These are phyloP conservation scores for Jaminaea rosea DNA, from an alignment of 1,284 basidiomycete genomes.

Conservation along the genomic window DNA sequence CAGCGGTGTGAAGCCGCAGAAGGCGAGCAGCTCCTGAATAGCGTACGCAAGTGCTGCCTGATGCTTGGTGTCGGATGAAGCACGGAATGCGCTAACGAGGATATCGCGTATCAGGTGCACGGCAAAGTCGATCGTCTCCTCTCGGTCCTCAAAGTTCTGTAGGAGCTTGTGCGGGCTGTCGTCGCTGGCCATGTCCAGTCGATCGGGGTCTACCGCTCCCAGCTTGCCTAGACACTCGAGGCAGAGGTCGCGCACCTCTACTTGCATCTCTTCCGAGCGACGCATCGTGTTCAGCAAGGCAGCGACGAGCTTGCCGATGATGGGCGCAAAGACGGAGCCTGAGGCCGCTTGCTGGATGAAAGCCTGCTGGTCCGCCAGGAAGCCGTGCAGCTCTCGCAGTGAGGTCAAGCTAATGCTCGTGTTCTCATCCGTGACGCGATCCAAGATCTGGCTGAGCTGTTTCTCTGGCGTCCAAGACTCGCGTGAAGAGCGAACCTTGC, in stretches of 20 bases:
- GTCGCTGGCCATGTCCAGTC: slow-evolving; percentile 62
- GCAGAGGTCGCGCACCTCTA: slow-evolving; percentile 54
- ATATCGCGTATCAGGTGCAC: slow-evolving; percentile 76
- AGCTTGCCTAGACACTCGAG: slow-evolving; percentile 89
- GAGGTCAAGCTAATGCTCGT: slow-evolving; percentile 68
- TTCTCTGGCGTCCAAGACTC: slow-evolving; percentile 52
- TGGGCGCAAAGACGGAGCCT: slow-evolving; percentile 65
- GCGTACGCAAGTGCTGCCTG: slow-evolving; percentile 81
- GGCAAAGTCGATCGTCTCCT: slow-evolving; percentile 71
- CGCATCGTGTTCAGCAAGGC: slow-evolving; percentile 64
- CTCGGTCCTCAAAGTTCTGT: slow-evolving; percentile 71
- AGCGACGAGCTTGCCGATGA: slow-evolving; percentile 63
- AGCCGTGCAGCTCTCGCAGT: slow-evolving; percentile 63
- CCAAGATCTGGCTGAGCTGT: slow-evolving; percentile 61
- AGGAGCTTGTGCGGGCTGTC: slow-evolving; percentile 65
- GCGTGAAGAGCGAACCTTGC: slow-evolving; percentile 21
- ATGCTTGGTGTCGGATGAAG: slow-evolving; percentile 85
- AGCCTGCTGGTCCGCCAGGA: slow-evolving; percentile 20
- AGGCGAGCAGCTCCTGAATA: slow-evolving; percentile 82
- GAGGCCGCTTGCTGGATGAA: slow-evolving; percentile 27
- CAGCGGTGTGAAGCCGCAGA: slow-evolving; percentile 73
- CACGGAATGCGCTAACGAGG: slow-evolving; percentile 82
- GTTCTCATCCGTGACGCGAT: slow-evolving; percentile 71
- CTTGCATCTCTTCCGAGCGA: slow-evolving; percentile 54
- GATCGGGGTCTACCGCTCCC: slow-evolving; percentile 91